Conservation (phyloP, 352 stramenopile species). For the Phytophthora pini region DNA sequence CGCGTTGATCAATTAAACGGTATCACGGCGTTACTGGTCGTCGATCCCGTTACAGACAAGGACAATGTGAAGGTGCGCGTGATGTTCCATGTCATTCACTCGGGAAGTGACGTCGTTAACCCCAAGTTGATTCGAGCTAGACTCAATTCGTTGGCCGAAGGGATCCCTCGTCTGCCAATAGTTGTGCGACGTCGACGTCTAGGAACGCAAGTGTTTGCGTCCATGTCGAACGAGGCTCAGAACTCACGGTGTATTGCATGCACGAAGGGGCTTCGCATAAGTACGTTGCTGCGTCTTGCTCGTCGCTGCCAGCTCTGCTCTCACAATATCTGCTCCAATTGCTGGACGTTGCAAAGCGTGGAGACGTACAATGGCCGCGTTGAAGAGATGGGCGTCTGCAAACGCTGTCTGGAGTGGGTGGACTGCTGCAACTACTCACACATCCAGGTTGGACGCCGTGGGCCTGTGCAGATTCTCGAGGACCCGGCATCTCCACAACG, state of each 20-base stretch:
- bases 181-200: constrained; percentile 47
- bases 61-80: constrained; percentile 27
- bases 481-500: constrained; percentile 11
- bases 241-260: constrained; percentile 55
- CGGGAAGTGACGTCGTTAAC: background rate
- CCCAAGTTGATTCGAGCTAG: constrained; percentile 32
- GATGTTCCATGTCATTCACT: constrained; percentile 39
- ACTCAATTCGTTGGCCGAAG: constrained; percentile 33
- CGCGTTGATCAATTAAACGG: constrained; percentile 51
- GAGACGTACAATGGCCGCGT: constrained; percentile 47
- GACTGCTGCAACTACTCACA: constrained; percentile 48
- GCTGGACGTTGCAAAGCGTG: constrained; percentile 45
- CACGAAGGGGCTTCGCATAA: constrained; percentile 47
- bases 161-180: constrained; percentile 33
- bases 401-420: constrained; percentile 51
- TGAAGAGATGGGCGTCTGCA: constrained; percentile 40
- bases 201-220: constrained; percentile 41
- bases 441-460: constrained; percentile 28
- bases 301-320: constrained; percentile 52
- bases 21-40: constrained; percentile 39
- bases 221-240: constrained; percentile 9
- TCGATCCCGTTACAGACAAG: constrained; percentile 41
- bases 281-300: constrained; percentile 24
- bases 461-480: constrained; percentile 33
- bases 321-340: constrained; percentile 54